Evolutionary conservation across 2,329 filamentous ascomycete genomes (phyloP), one percentile per base, ranked within the genome.

Genomic region (Aspergillus sp.): DNA sequence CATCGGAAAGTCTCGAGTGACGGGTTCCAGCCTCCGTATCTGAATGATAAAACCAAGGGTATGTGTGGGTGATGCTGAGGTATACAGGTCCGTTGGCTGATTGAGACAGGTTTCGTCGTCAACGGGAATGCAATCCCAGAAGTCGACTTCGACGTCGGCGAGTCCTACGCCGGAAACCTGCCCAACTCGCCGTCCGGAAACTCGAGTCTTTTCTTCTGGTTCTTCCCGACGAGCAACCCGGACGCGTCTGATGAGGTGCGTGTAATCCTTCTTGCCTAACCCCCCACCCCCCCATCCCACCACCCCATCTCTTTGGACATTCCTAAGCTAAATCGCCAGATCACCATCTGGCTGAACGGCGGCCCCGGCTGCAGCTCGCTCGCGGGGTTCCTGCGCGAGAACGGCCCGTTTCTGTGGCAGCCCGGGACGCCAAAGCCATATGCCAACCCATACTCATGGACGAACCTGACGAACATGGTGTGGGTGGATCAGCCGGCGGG

Each of bases 361-460:
- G 68, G 68, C 4, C 68, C 67, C 3, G 66, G 67, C 4, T 70
- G 66, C 39, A 65, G 55, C n/a, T 80, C 76, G 0, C 64, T 84
- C 0, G 68, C 75, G 40, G 82, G 81, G 3, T 58, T 86, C 0
- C 52, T 88, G 1, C 80, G 82, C 26, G 82, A 86, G 44, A 86
- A 86, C 42, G 82, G 82, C 0, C 81, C 82, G 0, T 80, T 84
- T 46, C 39, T 71, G 2, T 83, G 79, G 78, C 73, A 81, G 50
- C 67, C 74, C 4, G 83, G 83, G 13, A 86, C 78, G 0, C 70
- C 69, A 25, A 66, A 67, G 28, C 80, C 0, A 64, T 75, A 0
- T 58, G 60, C n/a, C 5, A 86, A 86, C 49, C 68, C 73, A 0
- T 86, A 78, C 61, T 72, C 72, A 11, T 86, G 80, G 80, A 72